Base-by-base conservation (phyloP, 768 basidiomycete species). In the Obba rivulosa region DNA sequence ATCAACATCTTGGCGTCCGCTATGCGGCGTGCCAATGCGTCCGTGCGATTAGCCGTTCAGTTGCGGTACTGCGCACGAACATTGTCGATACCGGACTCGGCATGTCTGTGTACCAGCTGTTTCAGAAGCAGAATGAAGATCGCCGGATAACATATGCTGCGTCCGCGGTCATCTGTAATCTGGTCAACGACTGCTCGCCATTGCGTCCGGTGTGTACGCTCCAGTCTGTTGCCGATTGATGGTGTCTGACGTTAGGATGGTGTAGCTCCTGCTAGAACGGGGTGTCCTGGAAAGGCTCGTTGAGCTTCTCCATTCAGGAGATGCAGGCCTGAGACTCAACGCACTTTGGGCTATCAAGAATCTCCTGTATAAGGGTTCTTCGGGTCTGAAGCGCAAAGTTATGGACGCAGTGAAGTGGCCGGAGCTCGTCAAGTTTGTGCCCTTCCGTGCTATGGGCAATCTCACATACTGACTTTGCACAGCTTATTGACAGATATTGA, bases 301-400 rank as follows among this genome's bases (percentile, higher is more conserved):
- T 23, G 69, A 77, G 42, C 67, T 92, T 1, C 63, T 85, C 3
- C 63, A 69, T 22, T 69, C 70, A 8, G 69, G 70, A 0, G 81
- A 89, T 50, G 69, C 75, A 8, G 72, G 74, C 0, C 69, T 92
- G 7, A 70, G 79, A 7, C 62, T 85, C 23, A 91, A 81, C 52
- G 80, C 85, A 0, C 60, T 94, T n/a, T 94, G 92, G 92, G 86
- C 85, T 0, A 65, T 93, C 31, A 92, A 90, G 63, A 96, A 94
- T 58, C 61, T 90, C n/a, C 61, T 91, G 2, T 77, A 77, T 61
- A 84, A 83, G 58, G 79, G 81, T 28, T 67, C 66, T 2, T 66
- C 70, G n/a, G 71, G 74, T 37, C 77, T 78, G 43, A 92, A 90
- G 65, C 68, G 68, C 36, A 67, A 73, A 49, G 77, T 92, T 13